Evolutionary conservation across 257 asterid genomes (phyloP).

Genomic region (Haberlea rhodopensis): DNA sequence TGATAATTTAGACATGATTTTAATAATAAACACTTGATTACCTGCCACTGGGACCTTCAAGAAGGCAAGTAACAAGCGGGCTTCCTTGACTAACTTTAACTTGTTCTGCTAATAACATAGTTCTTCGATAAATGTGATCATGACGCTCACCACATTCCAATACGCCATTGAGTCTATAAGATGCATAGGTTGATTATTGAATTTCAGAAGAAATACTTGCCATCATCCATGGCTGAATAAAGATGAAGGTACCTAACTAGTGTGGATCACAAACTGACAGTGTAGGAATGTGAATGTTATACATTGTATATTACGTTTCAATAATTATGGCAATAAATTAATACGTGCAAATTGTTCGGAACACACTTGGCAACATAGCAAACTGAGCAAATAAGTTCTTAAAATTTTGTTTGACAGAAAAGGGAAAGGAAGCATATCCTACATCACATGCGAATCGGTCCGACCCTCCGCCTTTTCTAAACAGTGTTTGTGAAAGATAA

Average conservation of each 20-base stretch:
- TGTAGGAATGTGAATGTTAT: too few relatives aligned
- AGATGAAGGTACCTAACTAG: constrained; percentile 14
- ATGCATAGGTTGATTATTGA: constrained; percentile 27
- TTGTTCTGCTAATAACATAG: too few relatives aligned
- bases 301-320: background rate
- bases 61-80: constrained; percentile 85
- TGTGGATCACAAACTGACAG: constrained; percentile 16
- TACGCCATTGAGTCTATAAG: constrained; percentile 72
- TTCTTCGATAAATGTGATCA: too few relatives aligned
- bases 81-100: too few relatives aligned
- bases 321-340: too few relatives aligned
- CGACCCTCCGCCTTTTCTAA: too few relatives aligned
- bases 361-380: background rate
- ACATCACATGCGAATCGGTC: background rate
- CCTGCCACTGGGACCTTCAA: constrained; percentile 99
- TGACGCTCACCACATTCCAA: too few relatives aligned
- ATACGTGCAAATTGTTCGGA: background rate
- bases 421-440: background rate
- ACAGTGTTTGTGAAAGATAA: too few relatives aligned
- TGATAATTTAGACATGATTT: constrained; percentile 17
- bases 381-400: background rate
- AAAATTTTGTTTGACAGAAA: background rate
- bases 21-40: constrained; percentile 30
- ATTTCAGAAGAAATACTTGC: constrained; percentile 13
- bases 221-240: constrained; percentile 5